A percentile compares a stretch with the other conserved stretches of the same genome.
Conservation (phyloP, 2,329 filamentous ascomycete species). For the Biscogniauxia marginata region DNA sequence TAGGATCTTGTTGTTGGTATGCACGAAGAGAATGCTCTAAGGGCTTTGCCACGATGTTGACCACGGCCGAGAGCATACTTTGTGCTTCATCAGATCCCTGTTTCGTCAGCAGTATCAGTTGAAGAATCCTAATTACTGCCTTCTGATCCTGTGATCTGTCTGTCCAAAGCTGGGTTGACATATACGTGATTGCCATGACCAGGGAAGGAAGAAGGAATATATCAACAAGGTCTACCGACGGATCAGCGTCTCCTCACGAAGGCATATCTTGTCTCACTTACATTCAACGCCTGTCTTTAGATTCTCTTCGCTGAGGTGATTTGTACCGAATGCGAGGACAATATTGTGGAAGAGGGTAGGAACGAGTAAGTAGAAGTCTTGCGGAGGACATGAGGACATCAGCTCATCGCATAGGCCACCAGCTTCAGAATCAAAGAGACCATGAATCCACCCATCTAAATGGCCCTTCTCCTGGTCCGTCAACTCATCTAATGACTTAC, state of each 20-base stretch:
- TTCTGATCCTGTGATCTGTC: constrained; percentile 61
- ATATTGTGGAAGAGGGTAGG: constrained; percentile 76
- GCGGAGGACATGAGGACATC: constrained; percentile 77
- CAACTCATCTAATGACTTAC: constrained; percentile 57
- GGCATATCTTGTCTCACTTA: constrained; percentile 38
- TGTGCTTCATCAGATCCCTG: constrained; percentile 71
- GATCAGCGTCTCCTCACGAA: constrained; percentile 14
- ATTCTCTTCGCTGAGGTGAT: constrained; percentile 64
- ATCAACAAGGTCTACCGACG: constrained; percentile 65
- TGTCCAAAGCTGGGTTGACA: constrained; percentile 68
- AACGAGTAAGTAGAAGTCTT: constrained; percentile 77
- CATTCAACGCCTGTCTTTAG: constrained; percentile 76
- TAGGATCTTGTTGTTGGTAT: constrained; percentile 65
- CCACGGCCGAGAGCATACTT: constrained; percentile 67
- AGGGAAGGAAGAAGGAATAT: constrained; percentile 79
- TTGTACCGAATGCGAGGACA: constrained; percentile 65
- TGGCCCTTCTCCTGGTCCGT: constrained; percentile 63
- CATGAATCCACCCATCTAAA: constrained; percentile 72
- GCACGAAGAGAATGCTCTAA: constrained; percentile 66
- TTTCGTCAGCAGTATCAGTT: constrained; percentile 68
- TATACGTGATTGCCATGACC: constrained; percentile 69
- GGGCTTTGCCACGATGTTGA: constrained; percentile 68
- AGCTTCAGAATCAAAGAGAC: constrained; percentile 72
- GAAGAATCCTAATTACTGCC: constrained; percentile 68
- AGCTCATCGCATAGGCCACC: constrained; percentile 75